Evolutionary conservation across 495 filamentous ascomycete species (phyloP), one percentile per base, ranked within the genome.

Genomic region (Hamigera avellanea): DNA sequence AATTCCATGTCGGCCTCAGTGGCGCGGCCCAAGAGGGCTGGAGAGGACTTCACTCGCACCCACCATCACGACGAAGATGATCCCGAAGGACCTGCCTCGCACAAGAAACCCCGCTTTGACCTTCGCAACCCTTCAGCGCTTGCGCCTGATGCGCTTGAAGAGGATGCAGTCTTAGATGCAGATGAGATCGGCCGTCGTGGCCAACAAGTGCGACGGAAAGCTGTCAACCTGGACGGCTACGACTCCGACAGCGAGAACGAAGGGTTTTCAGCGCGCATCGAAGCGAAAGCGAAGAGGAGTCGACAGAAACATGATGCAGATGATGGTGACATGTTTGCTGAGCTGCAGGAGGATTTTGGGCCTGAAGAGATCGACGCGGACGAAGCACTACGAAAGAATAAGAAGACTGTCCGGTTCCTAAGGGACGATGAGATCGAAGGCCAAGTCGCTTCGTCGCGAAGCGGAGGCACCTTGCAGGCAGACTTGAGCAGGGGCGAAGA

Each of bases 241-340:
- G 89, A 95, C 36, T 89, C 80, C 0, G 91, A 99, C 56, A 91
- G 83, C 19, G 88, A 89, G 7, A 87, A 87, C 37, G 91, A 96
- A 44, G 86, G 82, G 14, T 93, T 93, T 55, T 72, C 86, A 40
- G 79, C 69, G 26, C 67, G 80, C 19, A 76, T 73, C 0, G 75
- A 79, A 32, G 69, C 65, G 9, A 70, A 73, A 39, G 69, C 70
- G 8, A 70, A 75, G 45, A 52, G 49, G 14, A 67, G 61, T 25
- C 66, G 66, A 41, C 54, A 64, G 15, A 62, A 65, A 26, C 44
- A 64, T 14, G 61, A 67, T 13, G 55, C 52, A 7, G 71, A 64
- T 0, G 70, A 75, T 8, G 80, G 85, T 19, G 89, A 96, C 54
- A 96, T 96, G 86, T 95, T 95, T 62, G 89, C 80, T 0, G 85